Conservation (phyloP, 306 rosid species). For the Myrica gale region DNA sequence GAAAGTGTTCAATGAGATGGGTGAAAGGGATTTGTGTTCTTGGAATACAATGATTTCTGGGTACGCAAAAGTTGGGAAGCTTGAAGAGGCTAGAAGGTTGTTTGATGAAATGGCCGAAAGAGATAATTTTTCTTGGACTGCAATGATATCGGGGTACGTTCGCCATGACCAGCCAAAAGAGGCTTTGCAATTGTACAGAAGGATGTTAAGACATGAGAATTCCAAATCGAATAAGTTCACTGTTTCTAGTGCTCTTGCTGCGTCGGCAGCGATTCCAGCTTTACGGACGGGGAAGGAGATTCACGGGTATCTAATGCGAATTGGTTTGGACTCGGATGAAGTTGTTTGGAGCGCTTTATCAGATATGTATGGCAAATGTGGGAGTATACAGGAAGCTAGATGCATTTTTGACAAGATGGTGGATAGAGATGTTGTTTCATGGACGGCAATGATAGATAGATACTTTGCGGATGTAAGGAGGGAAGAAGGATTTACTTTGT, state of each 20-base stretch:
- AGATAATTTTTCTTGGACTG: slow-evolving; percentile 68
- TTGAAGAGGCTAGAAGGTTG: slow-evolving; percentile 51
- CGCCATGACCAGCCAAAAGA: slow-evolving; percentile 40
- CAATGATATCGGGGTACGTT: slow-evolving; percentile 52
- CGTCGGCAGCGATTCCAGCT: slow-evolving; percentile 52
- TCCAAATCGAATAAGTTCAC: slow-evolving; percentile 53
- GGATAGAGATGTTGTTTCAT: slow-evolving; percentile 51
- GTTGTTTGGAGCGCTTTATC: slow-evolving; percentile 67
- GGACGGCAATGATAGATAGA: slow-evolving; percentile 64
- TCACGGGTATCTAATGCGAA: slow-evolving; percentile 51
- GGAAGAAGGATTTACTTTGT: slow-evolving; percentile 63
- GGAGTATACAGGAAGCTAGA: slow-evolving; percentile 60
- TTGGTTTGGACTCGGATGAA: slow-evolving; percentile 53
- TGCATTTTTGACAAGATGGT: slow-evolving; percentile 52
- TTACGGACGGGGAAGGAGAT: slow-evolving; percentile 60
- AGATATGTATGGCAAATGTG: slow-evolving; percentile 67
- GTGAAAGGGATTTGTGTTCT: slow-evolving; percentile 56
- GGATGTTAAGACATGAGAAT: slow-evolving; percentile 44
- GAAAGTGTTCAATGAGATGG: slow-evolving; percentile 57
- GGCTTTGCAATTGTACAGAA: slow-evolving; percentile 53
- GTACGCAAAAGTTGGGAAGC: slow-evolving; percentile 44
- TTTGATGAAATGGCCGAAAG: slow-evolving; percentile 61
- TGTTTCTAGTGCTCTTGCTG: slow-evolving; percentile 50
- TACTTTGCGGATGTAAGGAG: slow-evolving; percentile 57
- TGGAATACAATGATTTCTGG: slow-evolving; percentile 72